Percentiles rank a stretch among this genome's conserved stretches.
Evolutionary conservation across 768 basidiomycete genomes (phyloP).

Genomic region (Tulasnella sp.): DNA sequence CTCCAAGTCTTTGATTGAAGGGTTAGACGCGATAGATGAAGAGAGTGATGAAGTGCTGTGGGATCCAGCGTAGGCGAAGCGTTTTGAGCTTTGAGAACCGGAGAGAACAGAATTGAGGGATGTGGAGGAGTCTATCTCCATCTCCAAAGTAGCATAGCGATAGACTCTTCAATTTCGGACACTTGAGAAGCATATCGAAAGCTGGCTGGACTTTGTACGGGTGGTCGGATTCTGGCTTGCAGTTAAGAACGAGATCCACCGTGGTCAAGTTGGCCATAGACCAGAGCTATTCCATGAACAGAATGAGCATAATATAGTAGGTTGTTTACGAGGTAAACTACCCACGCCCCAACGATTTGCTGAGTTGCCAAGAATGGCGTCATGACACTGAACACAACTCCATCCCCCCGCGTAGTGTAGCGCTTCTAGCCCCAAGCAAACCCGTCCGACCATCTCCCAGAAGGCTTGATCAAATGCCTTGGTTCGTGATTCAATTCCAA

Average conservation of each 20-base stretch:
- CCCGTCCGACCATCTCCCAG: background rate
- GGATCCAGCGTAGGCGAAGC: background rate
- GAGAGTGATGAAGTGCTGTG: background rate
- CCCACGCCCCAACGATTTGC: background rate
- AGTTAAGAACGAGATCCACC: background rate
- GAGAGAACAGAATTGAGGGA: background rate
- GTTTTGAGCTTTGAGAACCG: background rate
- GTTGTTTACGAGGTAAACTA: background rate
- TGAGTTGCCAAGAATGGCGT: background rate
- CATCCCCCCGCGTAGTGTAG: background rate
- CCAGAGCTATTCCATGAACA: background rate
- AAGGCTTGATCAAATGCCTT: background rate
- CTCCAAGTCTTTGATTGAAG: background rate
- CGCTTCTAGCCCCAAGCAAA: background rate
- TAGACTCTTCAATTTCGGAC: background rate
- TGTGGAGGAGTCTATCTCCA: background rate
- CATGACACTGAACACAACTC: background rate
- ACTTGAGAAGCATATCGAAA: background rate
- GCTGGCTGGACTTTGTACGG: background rate
- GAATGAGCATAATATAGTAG: background rate
- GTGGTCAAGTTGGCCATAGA: background rate
- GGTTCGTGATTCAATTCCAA: background rate
- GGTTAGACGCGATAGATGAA: background rate
- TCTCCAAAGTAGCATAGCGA: background rate
- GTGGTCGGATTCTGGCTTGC: background rate